Evolutionary conservation across 1,284 basidiomycete species (phyloP), one percentile per base, ranked within the genome.

Genomic region (Sporisorium reilianum): DNA sequence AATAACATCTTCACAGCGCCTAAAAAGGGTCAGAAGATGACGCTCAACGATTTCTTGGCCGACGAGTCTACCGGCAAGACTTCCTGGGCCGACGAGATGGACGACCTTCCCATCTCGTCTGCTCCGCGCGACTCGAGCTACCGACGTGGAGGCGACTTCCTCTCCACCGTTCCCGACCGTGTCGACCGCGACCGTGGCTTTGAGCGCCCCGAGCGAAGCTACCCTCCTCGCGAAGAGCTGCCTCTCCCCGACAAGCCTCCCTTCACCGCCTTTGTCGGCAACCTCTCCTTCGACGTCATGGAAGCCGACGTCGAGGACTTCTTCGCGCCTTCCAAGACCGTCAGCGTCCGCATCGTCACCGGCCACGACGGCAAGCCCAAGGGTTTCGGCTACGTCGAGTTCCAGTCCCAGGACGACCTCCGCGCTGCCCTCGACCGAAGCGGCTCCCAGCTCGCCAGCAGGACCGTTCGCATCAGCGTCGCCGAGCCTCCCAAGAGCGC

Each of bases 301-400:
- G 95, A 97, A 81, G 85, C 84, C 9, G 94, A 98, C 78, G 86
- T 99, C 44, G 91, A 90, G 63, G 88, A 88, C 32, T 97, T 95
- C 86, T 84, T 85, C 66, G 60, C 77, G 30, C 79, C 84, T 34
- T 55, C 77, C 55, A 77, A 77, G 54, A 89, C 91, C 70, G 92
- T 92, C 84, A 91, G 91, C 25, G 90, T 95, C 74, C 95, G 97
- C 87, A 92, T 99, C 74, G 95, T 99, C 85, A 92, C 89, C 80
- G 95, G 95, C 80, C 89, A 90, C 62, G 86, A 87, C 51, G 94
- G 95, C 58, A 94, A 94, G 85, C 92, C 94, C 34, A 98, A 97
- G 86, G 97, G 97, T 1, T 99, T 97, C 86, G 97, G 96, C 34
- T 99, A 99, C 84, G 91, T 98, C 73, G 96, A 99, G 85, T 99